phyloP scores from a whole-genome alignment of 2,329 filamentous ascomycete genomes.

The Cladosporium sp. region DNA sequence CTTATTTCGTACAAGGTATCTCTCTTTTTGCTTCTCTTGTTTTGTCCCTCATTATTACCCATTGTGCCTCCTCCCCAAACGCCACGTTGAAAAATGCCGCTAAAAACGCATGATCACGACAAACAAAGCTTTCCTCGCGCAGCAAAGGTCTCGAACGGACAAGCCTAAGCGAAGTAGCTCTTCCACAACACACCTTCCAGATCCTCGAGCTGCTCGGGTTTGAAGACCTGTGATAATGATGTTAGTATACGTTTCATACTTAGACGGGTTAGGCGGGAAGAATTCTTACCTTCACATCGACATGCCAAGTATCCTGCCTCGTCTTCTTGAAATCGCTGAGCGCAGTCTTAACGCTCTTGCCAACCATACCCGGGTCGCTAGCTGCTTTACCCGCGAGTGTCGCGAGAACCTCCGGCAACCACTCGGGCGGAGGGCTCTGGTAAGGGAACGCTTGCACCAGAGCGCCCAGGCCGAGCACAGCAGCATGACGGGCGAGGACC shows the following conservation, averaged over 20 bases:
- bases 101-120: slow-evolving; percentile 9
- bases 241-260: no score
- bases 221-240: slow-evolving; percentile 77
- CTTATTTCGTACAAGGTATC: slow-evolving; percentile 8
- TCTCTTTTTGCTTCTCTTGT: background rate
- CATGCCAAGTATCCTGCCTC: slow-evolving; percentile 95
- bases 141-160: no score
- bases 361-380: slow-evolving; percentile 86
- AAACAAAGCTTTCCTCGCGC: no score
- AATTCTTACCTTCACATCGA: slow-evolving; percentile 98
- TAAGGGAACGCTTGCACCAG: slow-evolving; percentile 96
- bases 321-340: slow-evolving; percentile 99
- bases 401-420: slow-evolving; percentile 92
- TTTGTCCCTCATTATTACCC: background rate
- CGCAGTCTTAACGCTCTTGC: slow-evolving; percentile 91
- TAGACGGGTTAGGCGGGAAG: no score
- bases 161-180: slow-evolving; percentile 95
- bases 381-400: slow-evolving; percentile 82
- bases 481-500: slow-evolving; percentile 81
- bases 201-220: slow-evolving; percentile 89
- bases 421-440: slow-evolving; percentile 82
- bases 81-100: background rate
- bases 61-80: background rate
- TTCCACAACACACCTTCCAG: slow-evolving; percentile 97
- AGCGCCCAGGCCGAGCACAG: slow-evolving; percentile 86